Evolutionary conservation across 148 eudicot genomes (phyloP).

Genomic region (Arbutus unedo): DNA sequence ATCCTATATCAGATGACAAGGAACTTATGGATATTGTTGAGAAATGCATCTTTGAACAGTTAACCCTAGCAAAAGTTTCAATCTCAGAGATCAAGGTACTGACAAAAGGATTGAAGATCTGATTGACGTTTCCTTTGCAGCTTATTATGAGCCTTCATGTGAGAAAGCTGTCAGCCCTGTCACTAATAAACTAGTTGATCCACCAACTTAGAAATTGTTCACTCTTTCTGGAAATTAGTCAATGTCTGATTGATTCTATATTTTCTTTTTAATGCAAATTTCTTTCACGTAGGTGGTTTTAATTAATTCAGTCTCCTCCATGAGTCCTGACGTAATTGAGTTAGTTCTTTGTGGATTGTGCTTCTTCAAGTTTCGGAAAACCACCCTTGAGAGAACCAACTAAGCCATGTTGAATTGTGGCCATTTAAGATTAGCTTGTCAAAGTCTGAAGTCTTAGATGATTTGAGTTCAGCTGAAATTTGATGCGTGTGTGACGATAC

Average conservation of each 20-base stretch:
- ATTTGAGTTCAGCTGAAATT: background rate
- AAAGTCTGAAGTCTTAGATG: background rate
- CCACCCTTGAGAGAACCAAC: background rate
- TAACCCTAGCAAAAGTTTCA: conserved; percentile 56
- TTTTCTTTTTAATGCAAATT: background rate
- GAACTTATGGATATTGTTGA: conserved; percentile 44
- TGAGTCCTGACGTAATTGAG: background rate
- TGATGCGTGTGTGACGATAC: background rate
- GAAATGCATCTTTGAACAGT: conserved; percentile 53
- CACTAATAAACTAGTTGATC: background rate
- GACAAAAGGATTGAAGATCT: conserved; percentile 44
- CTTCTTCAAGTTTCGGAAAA: background rate
- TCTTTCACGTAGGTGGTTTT: background rate
- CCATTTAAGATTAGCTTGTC: background rate
- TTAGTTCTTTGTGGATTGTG: background rate
- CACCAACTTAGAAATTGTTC: background rate
- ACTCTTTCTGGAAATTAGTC: background rate
- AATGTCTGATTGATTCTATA: background rate
- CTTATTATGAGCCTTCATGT: conserved; percentile 1
- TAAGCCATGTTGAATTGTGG: background rate
- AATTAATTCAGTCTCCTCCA: background rate
- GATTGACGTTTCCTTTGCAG: background rate
- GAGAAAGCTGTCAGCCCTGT: background rate
- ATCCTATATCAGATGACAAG: conserved; percentile 45
- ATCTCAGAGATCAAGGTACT: conserved; percentile 67